Percentiles rank a stretch among this genome's conserved stretches.
Evolutionary conservation across 768 basidiomycete genomes (phyloP).

Genomic region (Kwoniella mangroviensis): DNA sequence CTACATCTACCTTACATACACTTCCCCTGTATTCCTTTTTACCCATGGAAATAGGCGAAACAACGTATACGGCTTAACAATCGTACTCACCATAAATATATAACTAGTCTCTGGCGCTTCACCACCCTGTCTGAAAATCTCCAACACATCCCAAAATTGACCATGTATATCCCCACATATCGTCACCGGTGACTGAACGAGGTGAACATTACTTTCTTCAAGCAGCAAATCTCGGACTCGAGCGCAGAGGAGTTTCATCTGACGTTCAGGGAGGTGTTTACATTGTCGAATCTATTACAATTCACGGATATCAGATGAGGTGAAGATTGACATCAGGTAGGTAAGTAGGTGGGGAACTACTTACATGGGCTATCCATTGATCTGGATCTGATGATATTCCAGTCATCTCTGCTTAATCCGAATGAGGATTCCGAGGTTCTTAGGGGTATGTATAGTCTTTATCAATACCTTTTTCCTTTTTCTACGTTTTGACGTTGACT

Average conservation of each 20-base stretch:
- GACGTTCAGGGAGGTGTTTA: constrained; percentile 59
- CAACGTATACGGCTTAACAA: too few species aligned
- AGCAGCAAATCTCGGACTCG: constrained; percentile 58
- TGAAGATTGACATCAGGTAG: neutral
- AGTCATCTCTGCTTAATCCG: neutral
- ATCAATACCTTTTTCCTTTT: too few species aligned
- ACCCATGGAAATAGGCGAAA: too few species aligned
- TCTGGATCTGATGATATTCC: constrained; percentile 53
- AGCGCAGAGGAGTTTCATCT: constrained; percentile 58
- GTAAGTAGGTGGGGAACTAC: constrained; percentile 8
- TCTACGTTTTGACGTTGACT: too few species aligned
- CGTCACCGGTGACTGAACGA: constrained; percentile 60
- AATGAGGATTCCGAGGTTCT: too few species aligned
- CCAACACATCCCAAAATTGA: constrained; percentile 96
- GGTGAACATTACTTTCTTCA: constrained; percentile 61
- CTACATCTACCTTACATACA: too few species aligned
- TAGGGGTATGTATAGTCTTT: too few species aligned
- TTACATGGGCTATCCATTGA: constrained; percentile 57
- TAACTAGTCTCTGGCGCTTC: constrained; percentile 99
- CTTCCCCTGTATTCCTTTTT: too few species aligned
- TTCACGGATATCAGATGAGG: neutral
- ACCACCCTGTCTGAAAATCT: constrained; percentile 95
- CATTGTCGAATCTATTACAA: constrained; percentile 56
- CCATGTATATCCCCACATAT: constrained; percentile 92
- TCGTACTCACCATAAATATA: constrained; percentile 96